Evolutionary conservation across 2,329 filamentous ascomycete genomes (phyloP).

Genomic region (Periconia sp.): DNA sequence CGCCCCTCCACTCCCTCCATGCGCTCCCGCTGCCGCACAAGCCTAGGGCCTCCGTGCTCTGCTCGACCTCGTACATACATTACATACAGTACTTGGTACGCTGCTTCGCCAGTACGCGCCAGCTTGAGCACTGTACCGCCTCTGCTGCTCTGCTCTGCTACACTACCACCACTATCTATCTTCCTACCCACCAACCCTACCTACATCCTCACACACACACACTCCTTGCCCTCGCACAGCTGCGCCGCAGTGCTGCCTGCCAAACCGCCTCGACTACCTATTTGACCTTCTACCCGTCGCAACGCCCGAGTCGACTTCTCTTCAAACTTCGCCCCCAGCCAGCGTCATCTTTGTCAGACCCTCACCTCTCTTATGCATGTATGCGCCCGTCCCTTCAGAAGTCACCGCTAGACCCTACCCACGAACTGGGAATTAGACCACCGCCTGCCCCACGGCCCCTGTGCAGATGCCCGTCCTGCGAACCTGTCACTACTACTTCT

Average conservation of each 20-base stretch:
- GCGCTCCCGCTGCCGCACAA: slow-evolving; percentile 27
- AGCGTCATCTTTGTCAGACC: slow-evolving; percentile 30
- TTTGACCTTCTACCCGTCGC: slow-evolving; percentile 18
- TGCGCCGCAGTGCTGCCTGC: slow-evolving; percentile 17
- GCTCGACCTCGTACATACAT: not conserved
- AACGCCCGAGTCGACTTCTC: slow-evolving; percentile 13
- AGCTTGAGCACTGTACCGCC: no score
- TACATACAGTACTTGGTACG: not conserved
- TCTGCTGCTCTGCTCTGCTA: no score
- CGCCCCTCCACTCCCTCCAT: slow-evolving; percentile 16
- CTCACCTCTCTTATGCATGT: slow-evolving; percentile 43
- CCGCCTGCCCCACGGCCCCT: slow-evolving; percentile 21
- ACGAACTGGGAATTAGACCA: slow-evolving; percentile 17
- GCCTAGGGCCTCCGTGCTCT: slow-evolving; percentile 24
- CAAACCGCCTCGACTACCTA: not conserved
- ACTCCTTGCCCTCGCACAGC: slow-evolving; percentile 3
- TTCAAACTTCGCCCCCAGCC: slow-evolving; percentile 34
- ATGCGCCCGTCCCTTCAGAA: slow-evolving; percentile 38
- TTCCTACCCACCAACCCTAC: no score
- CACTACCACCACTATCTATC: no score
- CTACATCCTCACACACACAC: not conserved
- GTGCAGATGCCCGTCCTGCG: slow-evolving; percentile 36
- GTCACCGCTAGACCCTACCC: slow-evolving; percentile 23
- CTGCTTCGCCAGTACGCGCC: no score
- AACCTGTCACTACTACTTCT: slow-evolving; percentile 29